Percentiles rank a stretch among this genome's conserved stretches.
Conservation (phyloP, 768 basidiomycete genomes). For the Boletus rubescentipes region DNA sequence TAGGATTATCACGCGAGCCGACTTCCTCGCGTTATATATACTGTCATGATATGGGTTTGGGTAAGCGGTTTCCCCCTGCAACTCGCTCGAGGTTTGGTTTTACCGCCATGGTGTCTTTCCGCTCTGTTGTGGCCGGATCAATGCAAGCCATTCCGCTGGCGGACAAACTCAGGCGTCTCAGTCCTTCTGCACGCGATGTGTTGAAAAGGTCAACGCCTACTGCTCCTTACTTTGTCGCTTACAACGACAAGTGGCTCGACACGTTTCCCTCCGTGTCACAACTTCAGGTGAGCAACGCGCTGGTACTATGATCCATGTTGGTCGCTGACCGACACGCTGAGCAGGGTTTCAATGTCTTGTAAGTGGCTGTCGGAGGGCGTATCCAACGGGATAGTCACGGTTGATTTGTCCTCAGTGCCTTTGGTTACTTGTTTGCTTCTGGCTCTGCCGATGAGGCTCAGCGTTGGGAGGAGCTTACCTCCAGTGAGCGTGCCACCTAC, state of each 20-base stretch:
- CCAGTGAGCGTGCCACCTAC: constrained; percentile 38
- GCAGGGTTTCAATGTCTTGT: constrained; percentile 38
- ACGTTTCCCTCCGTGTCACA: constrained; percentile 46
- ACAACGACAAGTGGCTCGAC: constrained; percentile 41
- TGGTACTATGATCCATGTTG: neutral
- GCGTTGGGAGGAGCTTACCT: constrained; percentile 41
- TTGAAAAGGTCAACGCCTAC: constrained; percentile 28
- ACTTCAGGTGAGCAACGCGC: constrained; percentile 35
- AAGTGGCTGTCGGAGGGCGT: neutral
- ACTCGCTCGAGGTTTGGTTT: no score
- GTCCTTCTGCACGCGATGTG: constrained; percentile 19
- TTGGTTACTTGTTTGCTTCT: constrained; percentile 41
- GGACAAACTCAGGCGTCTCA: constrained; percentile 19
- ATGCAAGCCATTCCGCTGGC: constrained; percentile 13
- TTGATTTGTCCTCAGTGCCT: constrained; percentile 23
- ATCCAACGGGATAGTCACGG: neutral
- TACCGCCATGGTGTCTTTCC: constrained; percentile 15
- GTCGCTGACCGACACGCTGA: neutral
- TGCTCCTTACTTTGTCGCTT: constrained; percentile 49
- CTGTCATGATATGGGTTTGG: no score
- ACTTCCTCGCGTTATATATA: no score
- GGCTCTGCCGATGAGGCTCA: constrained; percentile 46
- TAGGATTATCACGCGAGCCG: no score
- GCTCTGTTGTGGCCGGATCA: constrained; percentile 6
- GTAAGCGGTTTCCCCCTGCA: no score